phyloP scores from a whole-genome alignment of 257 asterid genomes.

The Penstemon eatonii region DNA sequence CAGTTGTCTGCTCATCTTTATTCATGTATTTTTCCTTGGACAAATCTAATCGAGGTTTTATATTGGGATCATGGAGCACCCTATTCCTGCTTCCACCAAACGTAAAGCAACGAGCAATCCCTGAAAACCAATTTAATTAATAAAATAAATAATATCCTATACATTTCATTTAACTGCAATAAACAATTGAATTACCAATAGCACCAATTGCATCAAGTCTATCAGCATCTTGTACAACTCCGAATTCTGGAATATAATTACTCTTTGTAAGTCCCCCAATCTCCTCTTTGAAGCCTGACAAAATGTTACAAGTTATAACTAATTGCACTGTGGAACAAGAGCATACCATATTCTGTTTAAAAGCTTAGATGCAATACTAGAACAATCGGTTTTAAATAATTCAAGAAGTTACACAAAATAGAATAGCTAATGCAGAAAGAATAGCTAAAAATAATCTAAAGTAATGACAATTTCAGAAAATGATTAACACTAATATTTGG shows the following conservation, averaged over 20 bases:
- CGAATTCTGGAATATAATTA: constrained; percentile 59
- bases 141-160: not conserved
- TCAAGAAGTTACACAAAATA: not conserved
- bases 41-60: constrained; percentile 72
- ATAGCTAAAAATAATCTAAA: not conserved
- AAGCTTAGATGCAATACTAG: not conserved
- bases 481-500: not conserved
- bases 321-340: not conserved
- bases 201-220: constrained; percentile 99
- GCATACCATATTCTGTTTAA: not conserved
- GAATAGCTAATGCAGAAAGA: not conserved
- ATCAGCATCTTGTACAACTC: constrained; percentile 97
- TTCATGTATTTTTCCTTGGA: constrained; percentile 85
- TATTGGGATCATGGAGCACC: constrained; percentile 73
- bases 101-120: constrained; percentile 93
- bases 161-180: not conserved
- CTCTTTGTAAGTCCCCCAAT: constrained; percentile 43
- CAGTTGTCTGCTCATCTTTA: constrained; percentile 83
- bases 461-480: not conserved
- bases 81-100: constrained; percentile 87
- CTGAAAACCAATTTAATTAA: constrained; percentile 34
- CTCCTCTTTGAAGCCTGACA: constrained; percentile 88
- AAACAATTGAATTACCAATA: constrained; percentile 49
- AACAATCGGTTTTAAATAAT: not conserved
- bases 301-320: not conserved